Base-by-base conservation (phyloP, 2,329 filamentous ascomycete genomes). In the Drechslerella coelobrocha region DNA sequence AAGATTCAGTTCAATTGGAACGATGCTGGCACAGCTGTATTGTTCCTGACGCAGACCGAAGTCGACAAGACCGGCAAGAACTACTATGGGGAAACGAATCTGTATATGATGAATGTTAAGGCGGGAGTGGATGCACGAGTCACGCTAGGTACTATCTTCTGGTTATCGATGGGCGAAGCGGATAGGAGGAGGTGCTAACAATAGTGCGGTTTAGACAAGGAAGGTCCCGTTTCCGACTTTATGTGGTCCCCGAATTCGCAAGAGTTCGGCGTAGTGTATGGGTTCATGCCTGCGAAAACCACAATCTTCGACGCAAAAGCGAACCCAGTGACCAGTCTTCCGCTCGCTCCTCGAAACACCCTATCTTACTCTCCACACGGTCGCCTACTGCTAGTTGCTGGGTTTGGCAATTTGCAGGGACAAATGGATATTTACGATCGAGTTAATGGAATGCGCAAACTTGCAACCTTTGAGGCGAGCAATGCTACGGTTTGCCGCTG, bases 1-100 rank as follows among this genome's bases (percentile, higher is more conserved):
- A 97, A 97, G 83, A 93, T 99, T 51, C 92, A 97, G 81, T 83
- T 99, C 78, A 97, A 97, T 83, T 99, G 94, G 94, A 99, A 99
- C 81, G 86, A 89, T 75, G 84, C 91, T 72, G 94, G 94, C 57
- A 96, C 92, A 37, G 93, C 89, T 78, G 81, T 97, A 78, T 89
- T 99, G 77, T 93, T 97, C 74, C 86, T 99, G 77, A 93, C 94
- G 61, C 92, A 97, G 82, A 99, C 94, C 29, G 94, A 99, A 73
- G 94, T 97, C 59, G 94, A 99, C 81, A 95, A 94, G 82, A 92
- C 92, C 66, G 95, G 95, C 81, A 97, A 97, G 86, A 97, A 91
- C 81, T 99, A 99, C 82, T 99, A 99, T 76, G 94, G 94, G 78
- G 94, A 99, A 82, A 97, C 94, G 8, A 97, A 91, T 73, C 87